Base-by-base conservation (phyloP, 371 early-diverging fungal species). In the Mucor circinelloides region DNA sequence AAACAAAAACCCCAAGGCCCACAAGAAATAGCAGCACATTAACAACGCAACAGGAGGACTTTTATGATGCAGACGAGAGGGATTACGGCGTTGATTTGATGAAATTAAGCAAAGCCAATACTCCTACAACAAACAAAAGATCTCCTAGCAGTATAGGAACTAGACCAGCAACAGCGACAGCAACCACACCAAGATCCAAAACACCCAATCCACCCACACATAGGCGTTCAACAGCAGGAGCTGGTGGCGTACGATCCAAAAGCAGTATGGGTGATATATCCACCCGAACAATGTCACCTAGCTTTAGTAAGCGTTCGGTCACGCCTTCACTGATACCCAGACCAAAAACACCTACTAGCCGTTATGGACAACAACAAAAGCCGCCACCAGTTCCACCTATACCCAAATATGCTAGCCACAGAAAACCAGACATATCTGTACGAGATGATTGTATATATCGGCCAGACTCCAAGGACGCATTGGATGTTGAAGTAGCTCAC, bases 401-500 rank as follows among this genome's bases (percentile, higher is more conserved):
- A 34, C 75, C 75, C 0, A 66, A 59, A 50, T 58, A 62, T 40
- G 59, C 44, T 13, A 19, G 21, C 28, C 52, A 64, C 28, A 60
- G 66, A n/a, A 78, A 73, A 63, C 50, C 21, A 48, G 71, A 70
- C 46, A 70, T 55, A 31, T 48, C 56, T 3, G 25, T 68, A 15
- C 19, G 58, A 30, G 60, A 69, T 23, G 66, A 70, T 17, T 34
- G 48, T 25, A 12, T 38, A n/a, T 89, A 89, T 64, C 67, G 61
- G 8, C 76, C 86, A 3, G 70, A 79, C 42, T 77, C 79, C 12
- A 79, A 74, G 28, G 87, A 87, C 58, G 80, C 81, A 27, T 68
- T 89, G 23, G 89, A 89, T 64, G 72, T 81, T n/a, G 85, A 87
- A 68, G 85, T 89, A 12, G 85, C 83, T 3, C 80, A 75, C 5